Evolutionary conservation across 2,329 filamentous ascomycete species (phyloP).

Genomic region (Alternaria triticina): DNA sequence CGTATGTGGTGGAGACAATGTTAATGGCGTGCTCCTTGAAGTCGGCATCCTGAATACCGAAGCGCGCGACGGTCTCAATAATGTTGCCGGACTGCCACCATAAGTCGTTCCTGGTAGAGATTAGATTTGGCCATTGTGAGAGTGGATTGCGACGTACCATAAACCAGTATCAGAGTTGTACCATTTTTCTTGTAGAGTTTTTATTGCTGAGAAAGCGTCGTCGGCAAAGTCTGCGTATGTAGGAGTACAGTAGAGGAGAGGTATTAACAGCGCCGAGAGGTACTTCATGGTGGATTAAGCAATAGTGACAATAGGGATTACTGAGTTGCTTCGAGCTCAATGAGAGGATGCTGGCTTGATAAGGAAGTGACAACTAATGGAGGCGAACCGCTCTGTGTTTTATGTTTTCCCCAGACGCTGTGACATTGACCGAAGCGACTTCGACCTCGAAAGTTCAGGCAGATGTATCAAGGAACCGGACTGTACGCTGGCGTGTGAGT

Average conservation of each 20-base stretch:
- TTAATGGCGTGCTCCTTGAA: slow-evolving; percentile 38
- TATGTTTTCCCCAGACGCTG: slow-evolving; percentile 22
- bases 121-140: not conserved
- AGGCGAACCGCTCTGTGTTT: slow-evolving; percentile 22
- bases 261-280: slow-evolving; percentile 15
- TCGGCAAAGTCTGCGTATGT: slow-evolving; percentile 32
- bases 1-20: slow-evolving; percentile 44
- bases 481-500: slow-evolving; percentile 26
- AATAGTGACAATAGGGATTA: not conserved
- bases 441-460: slow-evolving; percentile 12
- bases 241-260: slow-evolving; percentile 18
- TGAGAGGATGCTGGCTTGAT: not conserved
- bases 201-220: slow-evolving; percentile 36
- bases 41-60: slow-evolving; percentile 34
- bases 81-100: slow-evolving; percentile 50
- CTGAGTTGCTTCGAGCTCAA: not conserved
- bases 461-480: slow-evolving; percentile 16
- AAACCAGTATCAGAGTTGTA: slow-evolving; percentile 43
- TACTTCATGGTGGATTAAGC: slow-evolving; percentile 28
- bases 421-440: slow-evolving; percentile 22
- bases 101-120: slow-evolving; percentile 21
- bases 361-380: slow-evolving; percentile 1
- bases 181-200: slow-evolving; percentile 39
- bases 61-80: slow-evolving; percentile 41
- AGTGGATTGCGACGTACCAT: slow-evolving; percentile 30